Evolutionary conservation across 768 basidiomycete genomes (phyloP), one percentile per base, ranked within the genome.

Genomic region (Boletus vinaceobasis): DNA sequence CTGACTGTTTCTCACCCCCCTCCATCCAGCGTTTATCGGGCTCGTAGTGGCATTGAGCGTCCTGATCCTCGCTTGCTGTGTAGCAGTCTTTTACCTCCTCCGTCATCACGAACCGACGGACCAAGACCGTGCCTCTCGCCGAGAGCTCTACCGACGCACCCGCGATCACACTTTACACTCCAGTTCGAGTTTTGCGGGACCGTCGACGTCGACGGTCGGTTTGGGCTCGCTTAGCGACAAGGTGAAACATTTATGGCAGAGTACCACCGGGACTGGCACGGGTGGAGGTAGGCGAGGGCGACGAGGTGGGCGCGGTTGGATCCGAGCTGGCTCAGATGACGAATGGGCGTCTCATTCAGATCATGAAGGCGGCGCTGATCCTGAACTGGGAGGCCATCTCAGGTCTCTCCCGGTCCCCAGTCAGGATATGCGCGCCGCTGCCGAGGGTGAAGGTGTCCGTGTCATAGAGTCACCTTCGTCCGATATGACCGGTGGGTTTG

Each of bases 61-160:
- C 53, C 71, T 88, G 50, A 79, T 87, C 65, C 58, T 85, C 54
- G 62, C 74, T 31, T 77, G 79, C 46, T 82, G 77, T 64, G 67
- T 73, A 15, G 84, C 77, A 35, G 78, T 85, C 37, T 77, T 79
- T 65, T 76, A 79, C 60, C 79, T 89, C 35, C 71, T 87, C 17
- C 77, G 79, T 39, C 67, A 80, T 46, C 74, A 81, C 64, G 73
- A 74, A 36, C 75, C 75, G 27, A 73, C 71, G 35, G 71, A 77
- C 29, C 70, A 71, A 55, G 73, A 77, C 17, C 75, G 75, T 11
- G 65, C 69, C 10, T 61, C 62, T 4, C 72, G 73, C 23, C 68
- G 70, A 36, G 70, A 68, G 32, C 67, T 63, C 14, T 67, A 69
- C 42, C 66, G 58, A 15, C 65, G 59, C n/a, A 63, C 67, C 23